Conservation (phyloP, 2,329 filamentous ascomycete species). For the Pyricularia sp. region DNA sequence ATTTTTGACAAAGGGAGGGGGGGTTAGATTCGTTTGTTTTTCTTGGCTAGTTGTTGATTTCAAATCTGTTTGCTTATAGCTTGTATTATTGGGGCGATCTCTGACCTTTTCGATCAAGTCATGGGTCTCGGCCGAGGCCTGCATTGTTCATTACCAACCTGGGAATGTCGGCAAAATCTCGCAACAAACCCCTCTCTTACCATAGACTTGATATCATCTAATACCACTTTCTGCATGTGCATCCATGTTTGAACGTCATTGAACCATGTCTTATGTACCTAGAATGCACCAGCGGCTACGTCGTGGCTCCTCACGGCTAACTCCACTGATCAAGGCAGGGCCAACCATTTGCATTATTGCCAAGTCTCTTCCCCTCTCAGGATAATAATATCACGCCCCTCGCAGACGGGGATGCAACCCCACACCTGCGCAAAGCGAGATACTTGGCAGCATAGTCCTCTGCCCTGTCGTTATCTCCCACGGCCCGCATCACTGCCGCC, state of each 20-base stretch:
- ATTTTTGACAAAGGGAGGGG: not conserved
- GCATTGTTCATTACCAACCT: not conserved
- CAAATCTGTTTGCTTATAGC: not conserved
- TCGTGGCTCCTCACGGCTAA: too few species aligned
- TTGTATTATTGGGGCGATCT: not conserved
- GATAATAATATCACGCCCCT: not conserved
- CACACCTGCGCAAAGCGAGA: not conserved
- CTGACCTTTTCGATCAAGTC: not conserved
- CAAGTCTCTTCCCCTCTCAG: not conserved
- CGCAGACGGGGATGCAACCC: not conserved
- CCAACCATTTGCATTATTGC: not conserved
- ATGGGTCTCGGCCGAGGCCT: not conserved
- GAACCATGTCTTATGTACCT: too few species aligned
- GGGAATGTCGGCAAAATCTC: not conserved
- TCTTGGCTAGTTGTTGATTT: not conserved
- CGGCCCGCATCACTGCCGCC: slow-evolving; percentile 41
- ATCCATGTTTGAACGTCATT: not conserved
- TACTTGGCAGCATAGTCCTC: slow-evolving; percentile 3
- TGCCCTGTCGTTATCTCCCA: not conserved
- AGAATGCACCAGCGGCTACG: too few species aligned
- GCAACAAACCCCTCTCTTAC: not conserved
- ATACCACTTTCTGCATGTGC: not conserved
- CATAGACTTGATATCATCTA: not conserved
- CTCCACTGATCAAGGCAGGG: not conserved
- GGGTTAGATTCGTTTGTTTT: not conserved